A percentile compares a stretch with the other conserved stretches of the same genome.
Evolutionary conservation across 164 flowering plant species (phyloP).

Genomic region (Berberis vulgaris): DNA sequence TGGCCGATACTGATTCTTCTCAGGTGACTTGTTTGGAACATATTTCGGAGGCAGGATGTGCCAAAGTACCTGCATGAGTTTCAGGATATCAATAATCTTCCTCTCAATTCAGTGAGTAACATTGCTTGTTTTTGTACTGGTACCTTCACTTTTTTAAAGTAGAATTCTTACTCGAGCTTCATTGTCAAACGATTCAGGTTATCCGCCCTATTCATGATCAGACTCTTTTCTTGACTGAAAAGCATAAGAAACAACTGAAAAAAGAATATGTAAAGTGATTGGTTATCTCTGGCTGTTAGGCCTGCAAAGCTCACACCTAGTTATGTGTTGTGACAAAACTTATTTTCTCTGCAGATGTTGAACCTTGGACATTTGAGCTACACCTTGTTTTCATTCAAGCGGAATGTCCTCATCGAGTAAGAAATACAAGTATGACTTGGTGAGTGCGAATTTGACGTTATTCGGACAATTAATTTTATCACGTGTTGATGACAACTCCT

Average conservation of each 20-base stretch:
- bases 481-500: not conserved
- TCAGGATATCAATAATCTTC: constrained; percentile 41
- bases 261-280: constrained; percentile 54
- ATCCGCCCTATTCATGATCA: constrained; percentile 83
- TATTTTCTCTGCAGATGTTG: constrained; percentile 36
- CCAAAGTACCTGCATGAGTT: constrained; percentile 59
- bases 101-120: constrained; percentile 43
- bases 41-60: constrained; percentile 76
- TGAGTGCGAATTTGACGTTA: not conserved
- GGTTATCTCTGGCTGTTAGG: not conserved
- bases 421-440: constrained; percentile 47
- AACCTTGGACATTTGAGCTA: constrained; percentile 88
- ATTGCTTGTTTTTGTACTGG: not conserved
- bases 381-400: constrained; percentile 74
- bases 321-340: not conserved
- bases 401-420: constrained; percentile 85
- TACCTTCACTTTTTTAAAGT: not conserved
- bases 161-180: not conserved
- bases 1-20: not conserved
- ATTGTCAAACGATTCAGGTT: constrained; percentile 38
- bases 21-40: constrained; percentile 59
- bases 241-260: constrained; percentile 64
- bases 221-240: constrained; percentile 49
- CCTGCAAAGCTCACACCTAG: not conserved
- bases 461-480: not conserved